Evolutionary conservation across 139 green algal species (phyloP).

Genomic region (Micromonas pusilla): DNA sequence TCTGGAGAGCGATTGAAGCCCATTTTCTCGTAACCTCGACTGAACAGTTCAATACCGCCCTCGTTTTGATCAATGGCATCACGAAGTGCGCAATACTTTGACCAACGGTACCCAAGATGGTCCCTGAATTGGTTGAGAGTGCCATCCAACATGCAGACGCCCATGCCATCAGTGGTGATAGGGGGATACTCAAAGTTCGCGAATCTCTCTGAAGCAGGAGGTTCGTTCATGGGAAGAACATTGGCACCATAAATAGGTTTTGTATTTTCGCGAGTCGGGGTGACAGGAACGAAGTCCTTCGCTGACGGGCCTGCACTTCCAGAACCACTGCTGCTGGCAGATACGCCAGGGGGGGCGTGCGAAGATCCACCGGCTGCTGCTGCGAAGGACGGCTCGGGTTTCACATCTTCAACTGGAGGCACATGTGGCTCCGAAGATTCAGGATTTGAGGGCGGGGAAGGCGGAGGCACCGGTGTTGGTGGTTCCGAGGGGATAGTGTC

Average conservation of each 20-base stretch:
- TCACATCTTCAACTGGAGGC: too few species aligned
- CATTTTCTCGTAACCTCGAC: constrained; percentile 29
- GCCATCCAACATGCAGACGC: constrained; percentile 32
- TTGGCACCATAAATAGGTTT: constrained; percentile 12
- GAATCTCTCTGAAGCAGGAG: not conserved
- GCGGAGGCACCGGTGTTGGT: too few species aligned
- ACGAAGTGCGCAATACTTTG: constrained; percentile 37
- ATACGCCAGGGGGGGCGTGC: too few species aligned
- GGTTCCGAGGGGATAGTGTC: too few species aligned
- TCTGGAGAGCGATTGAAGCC: constrained; percentile 24
- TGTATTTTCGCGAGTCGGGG: not conserved
- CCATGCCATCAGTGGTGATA: constrained; percentile 29
- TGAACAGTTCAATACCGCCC: constrained; percentile 48
- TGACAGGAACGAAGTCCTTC: not conserved
- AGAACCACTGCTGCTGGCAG: not conserved
- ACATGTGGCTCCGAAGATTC: too few species aligned
- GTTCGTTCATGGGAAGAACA: not conserved
- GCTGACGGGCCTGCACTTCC: not conserved
- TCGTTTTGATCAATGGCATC: constrained; percentile 46
- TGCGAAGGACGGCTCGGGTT: too few species aligned
- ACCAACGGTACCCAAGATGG: constrained; percentile 41
- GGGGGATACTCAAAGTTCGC: not conserved
- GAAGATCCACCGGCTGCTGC: too few species aligned
- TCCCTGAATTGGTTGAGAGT: constrained; percentile 29
- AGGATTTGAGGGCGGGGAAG: too few species aligned